phyloP scores from a whole-genome alignment of 2,329 filamentous ascomycete species.

The Mariannaea sp. region DNA sequence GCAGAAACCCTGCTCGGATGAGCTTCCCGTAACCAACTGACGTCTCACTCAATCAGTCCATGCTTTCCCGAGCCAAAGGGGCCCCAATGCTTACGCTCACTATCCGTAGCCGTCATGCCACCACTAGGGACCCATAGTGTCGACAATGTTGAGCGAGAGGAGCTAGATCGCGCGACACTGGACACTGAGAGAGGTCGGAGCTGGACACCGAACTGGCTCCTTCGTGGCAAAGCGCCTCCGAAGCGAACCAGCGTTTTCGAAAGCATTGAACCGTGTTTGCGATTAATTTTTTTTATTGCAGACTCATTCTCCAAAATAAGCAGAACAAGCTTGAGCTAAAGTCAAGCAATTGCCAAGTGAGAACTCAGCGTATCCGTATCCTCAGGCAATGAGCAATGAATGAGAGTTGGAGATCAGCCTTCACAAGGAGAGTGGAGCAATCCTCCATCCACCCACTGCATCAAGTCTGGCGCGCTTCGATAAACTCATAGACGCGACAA shows the following conservation, averaged over 20 bases:
- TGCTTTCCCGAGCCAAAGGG: too few species aligned
- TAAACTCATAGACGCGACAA: constrained; percentile 33
- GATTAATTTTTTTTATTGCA: not conserved
- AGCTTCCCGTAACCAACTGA: constrained; percentile 69
- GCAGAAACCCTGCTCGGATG: constrained; percentile 72
- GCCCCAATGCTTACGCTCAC: constrained; percentile 52
- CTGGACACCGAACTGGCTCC: constrained; percentile 16
- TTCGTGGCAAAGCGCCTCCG: constrained; percentile 16
- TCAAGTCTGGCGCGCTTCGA: too few species aligned
- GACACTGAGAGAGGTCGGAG: constrained; percentile 32
- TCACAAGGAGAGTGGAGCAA: constrained; percentile 2
- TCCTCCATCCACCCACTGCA: constrained; percentile 10
- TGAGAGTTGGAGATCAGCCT: constrained; percentile 16
- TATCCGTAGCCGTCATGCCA: constrained; percentile 62
- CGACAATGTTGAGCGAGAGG: constrained; percentile 57
- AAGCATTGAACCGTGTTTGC: constrained; percentile 26
- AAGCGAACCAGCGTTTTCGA: constrained; percentile 20
- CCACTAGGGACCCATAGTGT: constrained; percentile 80
- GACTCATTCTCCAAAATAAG: constrained; percentile 1
- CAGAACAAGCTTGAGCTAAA: not conserved
- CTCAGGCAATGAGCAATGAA: constrained; percentile 3
- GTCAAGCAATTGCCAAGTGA: not conserved
- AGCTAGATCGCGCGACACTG: constrained; percentile 42
- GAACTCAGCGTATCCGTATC: too few species aligned
- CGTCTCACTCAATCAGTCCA: constrained; percentile 27